Percentiles rank a stretch among this genome's conserved stretches.
phyloP scores from a whole-genome alignment of 257 asterid genomes.

The Fraxinus cuspidata region DNA sequence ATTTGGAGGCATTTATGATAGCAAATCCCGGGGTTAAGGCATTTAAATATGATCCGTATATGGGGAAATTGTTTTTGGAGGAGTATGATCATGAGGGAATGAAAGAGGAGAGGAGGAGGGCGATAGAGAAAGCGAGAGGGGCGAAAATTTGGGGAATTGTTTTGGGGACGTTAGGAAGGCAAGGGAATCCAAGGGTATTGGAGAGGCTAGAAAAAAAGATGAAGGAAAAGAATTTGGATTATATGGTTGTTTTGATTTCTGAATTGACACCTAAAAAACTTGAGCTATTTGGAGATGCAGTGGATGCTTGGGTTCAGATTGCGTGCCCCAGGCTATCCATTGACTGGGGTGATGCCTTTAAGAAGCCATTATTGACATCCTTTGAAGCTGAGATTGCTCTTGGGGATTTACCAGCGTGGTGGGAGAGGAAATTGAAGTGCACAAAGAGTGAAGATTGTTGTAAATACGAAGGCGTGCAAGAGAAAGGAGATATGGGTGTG shows the following conservation, averaged over 20 bases:
- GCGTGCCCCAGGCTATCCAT: slow-evolving; percentile 97
- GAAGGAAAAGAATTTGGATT: slow-evolving; percentile 74
- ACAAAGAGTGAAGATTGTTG: slow-evolving; percentile 45
- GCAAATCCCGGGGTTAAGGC: slow-evolving; percentile 79
- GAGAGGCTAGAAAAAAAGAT: slow-evolving; percentile 85
- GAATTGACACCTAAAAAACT: slow-evolving; percentile 83
- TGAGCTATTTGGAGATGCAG: slow-evolving; percentile 80
- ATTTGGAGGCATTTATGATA: slow-evolving; percentile 95
- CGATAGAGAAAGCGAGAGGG: slow-evolving; percentile 71
- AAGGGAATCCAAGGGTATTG: slow-evolving; percentile 71
- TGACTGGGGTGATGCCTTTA: slow-evolving; percentile 97
- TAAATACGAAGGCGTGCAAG: slow-evolving; percentile 34
- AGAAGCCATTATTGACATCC: slow-evolving; percentile 76
- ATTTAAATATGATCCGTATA: slow-evolving; percentile 77
- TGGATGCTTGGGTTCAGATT: slow-evolving; percentile 94
- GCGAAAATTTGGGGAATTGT: slow-evolving; percentile 84
- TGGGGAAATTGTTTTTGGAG: slow-evolving; percentile 85
- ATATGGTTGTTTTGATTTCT: slow-evolving; percentile 82
- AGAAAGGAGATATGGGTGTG: slow-evolving; percentile 32
- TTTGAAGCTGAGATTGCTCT: slow-evolving; percentile 98
- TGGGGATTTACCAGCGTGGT: slow-evolving; percentile 87
- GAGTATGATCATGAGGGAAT: slow-evolving; percentile 90
- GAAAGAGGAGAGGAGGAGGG: slow-evolving; percentile 80
- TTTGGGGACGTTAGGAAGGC: slow-evolving; percentile 90
- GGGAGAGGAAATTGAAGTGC: slow-evolving; percentile 74